Evolutionary conservation across 2,329 filamentous ascomycete species (phyloP), one percentile per base, ranked within the genome.

Genomic region (Colletotrichum spinosum): DNA sequence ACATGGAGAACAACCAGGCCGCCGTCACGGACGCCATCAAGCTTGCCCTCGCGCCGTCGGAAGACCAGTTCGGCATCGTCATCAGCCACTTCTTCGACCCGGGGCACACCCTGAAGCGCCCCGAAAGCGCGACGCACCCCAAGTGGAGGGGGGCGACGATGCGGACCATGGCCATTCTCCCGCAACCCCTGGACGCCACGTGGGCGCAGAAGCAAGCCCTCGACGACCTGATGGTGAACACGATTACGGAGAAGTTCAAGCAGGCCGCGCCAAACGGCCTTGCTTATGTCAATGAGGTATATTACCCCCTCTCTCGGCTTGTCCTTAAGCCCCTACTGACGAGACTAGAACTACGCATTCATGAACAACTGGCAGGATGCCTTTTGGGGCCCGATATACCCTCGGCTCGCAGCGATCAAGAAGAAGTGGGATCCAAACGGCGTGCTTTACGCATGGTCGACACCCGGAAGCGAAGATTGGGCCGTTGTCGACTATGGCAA

Each of bases 351-450:
- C 17, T 68, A 69, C 11, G 65, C 55, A 6, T 65, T 68, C 41
- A 67, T 65, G 60, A 60, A 65, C 25, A 56, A 68, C 17, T 67
- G 65, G 65, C 65, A 68, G 8, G 65, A 69, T 12, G 56, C 65
- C 5, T 67, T 69, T 35, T 68, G 65, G 65, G 67, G 65, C 7
- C 50, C 56, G 1, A 9, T 67, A 12, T 69, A 67, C 38, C 58
- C 65, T 2, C 69, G 65, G 10, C 70, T 86, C 10, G 62, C 77
- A n/a, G 42, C 44, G 0, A 75, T 87, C 25, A 88, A 88, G 79
- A 70, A 75, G 41, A 81, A 78, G 69, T 87, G 81, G 68, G 86
- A 87, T 69, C 76, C 80, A 0, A 60, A 74, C 1, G 70, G 72
- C 2, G 63, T 88, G 5, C 84, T 84, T 38, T 84, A 84, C 55